Evolutionary conservation across 441 rosid genomes (phyloP).

Genomic region (Sinapis alba): DNA sequence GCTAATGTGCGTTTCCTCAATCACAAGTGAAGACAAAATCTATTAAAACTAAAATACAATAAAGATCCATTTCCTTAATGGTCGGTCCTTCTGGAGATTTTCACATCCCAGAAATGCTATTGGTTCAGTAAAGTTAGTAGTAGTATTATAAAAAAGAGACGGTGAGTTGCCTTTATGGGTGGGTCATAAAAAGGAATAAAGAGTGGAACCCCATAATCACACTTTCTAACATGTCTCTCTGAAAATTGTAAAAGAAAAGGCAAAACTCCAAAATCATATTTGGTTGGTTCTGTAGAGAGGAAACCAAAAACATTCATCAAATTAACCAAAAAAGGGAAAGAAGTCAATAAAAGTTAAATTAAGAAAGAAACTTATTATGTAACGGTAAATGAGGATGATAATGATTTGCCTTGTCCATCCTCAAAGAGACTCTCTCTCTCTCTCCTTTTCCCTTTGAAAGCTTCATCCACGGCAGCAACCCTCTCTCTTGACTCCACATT

Average conservation of each 20-base stretch:
- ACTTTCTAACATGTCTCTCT: conserved; percentile 17
- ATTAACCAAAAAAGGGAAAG: background rate
- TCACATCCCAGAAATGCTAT: conserved; percentile 32
- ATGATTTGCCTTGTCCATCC: conserved; percentile 38
- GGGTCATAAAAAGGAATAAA: background rate
- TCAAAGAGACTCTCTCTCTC: conserved; percentile 41
- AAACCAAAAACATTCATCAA: conserved; percentile 34
- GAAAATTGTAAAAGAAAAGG: conserved; percentile 4
- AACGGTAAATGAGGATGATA: conserved; percentile 46
- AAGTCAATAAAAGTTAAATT: background rate
- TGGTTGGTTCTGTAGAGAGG: conserved; percentile 37
- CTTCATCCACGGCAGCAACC: conserved; percentile 44
- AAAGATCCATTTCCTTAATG: conserved; percentile 20
- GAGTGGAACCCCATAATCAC: conserved; percentile 30
- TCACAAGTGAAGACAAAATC: conserved; percentile 34
- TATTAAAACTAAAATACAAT: conserved; percentile 17
- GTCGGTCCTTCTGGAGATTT: conserved; percentile 24
- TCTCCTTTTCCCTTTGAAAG: conserved; percentile 40
- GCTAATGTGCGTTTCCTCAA: conserved; percentile 28
- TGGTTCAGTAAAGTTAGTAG: conserved; percentile 15
- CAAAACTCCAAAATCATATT: conserved; percentile 24
- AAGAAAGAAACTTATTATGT: conserved; percentile 13
- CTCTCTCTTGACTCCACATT: background rate
- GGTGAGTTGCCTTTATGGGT: conserved; percentile 15
- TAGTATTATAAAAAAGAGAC: background rate